These are phyloP conservation scores for Blastobotrys serpentis DNA, from an alignment of 1,139 yeast species.

Conservation along the genomic window DNA sequence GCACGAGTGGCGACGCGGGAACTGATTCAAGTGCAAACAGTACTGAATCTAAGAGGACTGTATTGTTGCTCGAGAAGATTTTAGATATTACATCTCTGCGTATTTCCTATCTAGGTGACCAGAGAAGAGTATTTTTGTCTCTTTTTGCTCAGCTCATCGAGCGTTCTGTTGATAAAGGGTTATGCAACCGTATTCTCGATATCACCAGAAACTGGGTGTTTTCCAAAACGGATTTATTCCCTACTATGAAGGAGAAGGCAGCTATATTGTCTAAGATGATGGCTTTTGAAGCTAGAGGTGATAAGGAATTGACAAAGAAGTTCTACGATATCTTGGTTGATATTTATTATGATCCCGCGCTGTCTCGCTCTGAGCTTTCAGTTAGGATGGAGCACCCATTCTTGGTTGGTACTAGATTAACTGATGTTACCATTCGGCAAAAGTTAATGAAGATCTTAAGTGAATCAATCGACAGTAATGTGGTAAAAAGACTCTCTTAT, in stretches of 20 bases:
- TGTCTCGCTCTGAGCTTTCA: constrained; percentile 84
- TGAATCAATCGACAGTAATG: constrained; percentile 74
- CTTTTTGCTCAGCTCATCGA: constrained; percentile 88
- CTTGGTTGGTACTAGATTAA: constrained; percentile 84
- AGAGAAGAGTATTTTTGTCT: constrained; percentile 82
- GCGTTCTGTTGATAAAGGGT: constrained; percentile 73
- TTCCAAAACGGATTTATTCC: constrained; percentile 77
- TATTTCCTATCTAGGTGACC: constrained; percentile 85
- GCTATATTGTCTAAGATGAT: constrained; percentile 92
- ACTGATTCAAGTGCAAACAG: constrained; percentile 21
- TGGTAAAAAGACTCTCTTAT: constrained; percentile 77
- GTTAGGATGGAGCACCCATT: constrained; percentile 97
- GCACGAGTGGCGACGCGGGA: constrained; percentile 40
- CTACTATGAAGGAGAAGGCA: constrained; percentile 94
- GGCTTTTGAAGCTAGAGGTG: constrained; percentile 86
- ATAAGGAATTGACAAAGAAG: constrained; percentile 71
- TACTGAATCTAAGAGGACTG: constrained; percentile 72
- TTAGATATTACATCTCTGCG: constrained; percentile 76
- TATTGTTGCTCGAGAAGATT: constrained; percentile 70
- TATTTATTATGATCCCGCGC: constrained; percentile 77
- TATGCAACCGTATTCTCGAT: constrained; percentile 71
- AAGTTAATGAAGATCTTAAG: constrained; percentile 79
- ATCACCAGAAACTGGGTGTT: constrained; percentile 91
- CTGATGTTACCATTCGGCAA: constrained; percentile 71
- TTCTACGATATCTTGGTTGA: constrained; percentile 86